Conservation (phyloP, 345 rosid genomes). For the Rubroshorea leprosula region DNA sequence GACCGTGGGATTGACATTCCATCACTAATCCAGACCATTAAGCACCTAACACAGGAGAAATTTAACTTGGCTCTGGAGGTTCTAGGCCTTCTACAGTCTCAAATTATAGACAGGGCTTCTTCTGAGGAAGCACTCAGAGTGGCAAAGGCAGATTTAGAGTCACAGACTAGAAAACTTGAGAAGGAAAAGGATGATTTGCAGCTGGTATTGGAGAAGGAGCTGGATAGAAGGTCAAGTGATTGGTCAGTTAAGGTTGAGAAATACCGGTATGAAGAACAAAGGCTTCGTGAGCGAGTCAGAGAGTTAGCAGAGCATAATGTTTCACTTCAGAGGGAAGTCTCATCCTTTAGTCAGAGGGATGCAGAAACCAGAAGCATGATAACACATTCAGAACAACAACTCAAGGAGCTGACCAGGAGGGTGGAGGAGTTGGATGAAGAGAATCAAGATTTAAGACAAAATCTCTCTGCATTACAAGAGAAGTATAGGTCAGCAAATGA, state of each 20-base stretch:
- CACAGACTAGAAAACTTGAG: constrained; percentile 50
- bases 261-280: constrained; percentile 75
- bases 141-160: constrained; percentile 52
- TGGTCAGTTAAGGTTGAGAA: constrained; percentile 87
- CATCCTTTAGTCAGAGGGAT: constrained; percentile 64
- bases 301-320: constrained; percentile 98
- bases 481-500: constrained; percentile 46
- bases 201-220: constrained; percentile 78
- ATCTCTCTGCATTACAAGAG: constrained; percentile 48
- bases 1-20: constrained; percentile 58
- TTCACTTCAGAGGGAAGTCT: constrained; percentile 78
- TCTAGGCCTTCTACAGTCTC: constrained; percentile 52
- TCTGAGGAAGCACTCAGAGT: constrained; percentile 51
- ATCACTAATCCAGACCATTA: constrained; percentile 49
- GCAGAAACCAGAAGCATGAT: constrained; percentile 54
- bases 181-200: constrained; percentile 79
- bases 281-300: constrained; percentile 87
- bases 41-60: constrained; percentile 59
- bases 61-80: constrained; percentile 71
- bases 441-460: constrained; percentile 45
- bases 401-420: constrained; percentile 46
- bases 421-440: constrained; percentile 46
- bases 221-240: constrained; percentile 91
- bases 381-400: constrained; percentile 49
- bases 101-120: constrained; percentile 60